A percentile compares a stretch with the other conserved stretches of the same genome.
Evolutionary conservation across 1,284 basidiomycete species (phyloP).

Genomic region (Phenoliferia sp.): DNA sequence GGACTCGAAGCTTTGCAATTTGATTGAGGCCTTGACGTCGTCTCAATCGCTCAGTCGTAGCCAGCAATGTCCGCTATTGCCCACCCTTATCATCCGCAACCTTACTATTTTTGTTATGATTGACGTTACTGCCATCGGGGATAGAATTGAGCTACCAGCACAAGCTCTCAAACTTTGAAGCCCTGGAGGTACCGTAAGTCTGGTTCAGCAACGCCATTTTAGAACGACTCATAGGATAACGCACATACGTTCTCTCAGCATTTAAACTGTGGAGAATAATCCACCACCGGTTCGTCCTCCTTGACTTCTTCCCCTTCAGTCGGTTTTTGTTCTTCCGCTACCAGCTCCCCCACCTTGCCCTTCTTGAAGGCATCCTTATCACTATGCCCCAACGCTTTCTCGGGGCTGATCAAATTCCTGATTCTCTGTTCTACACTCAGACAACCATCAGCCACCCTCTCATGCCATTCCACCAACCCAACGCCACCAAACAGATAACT

Average conservation of each 20-base stretch:
- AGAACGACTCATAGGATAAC: neutral
- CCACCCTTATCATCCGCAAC: no score
- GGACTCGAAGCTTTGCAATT: no score
- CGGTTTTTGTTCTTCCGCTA: neutral
- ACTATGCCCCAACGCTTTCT: constrained; percentile 73
- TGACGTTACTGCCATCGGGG: no score
- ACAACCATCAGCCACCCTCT: neutral
- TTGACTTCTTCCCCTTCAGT: neutral
- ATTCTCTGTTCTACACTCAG: constrained; percentile 72
- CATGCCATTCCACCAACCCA: neutral
- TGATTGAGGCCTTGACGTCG: no score
- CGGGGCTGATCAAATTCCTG: constrained; percentile 72
- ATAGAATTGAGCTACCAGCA: no score
- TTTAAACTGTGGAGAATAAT: constrained; percentile 14
- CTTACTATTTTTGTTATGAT: no score
- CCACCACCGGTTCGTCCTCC: neutral
- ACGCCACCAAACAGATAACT: neutral
- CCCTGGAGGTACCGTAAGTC: no score
- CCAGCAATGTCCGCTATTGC: no score
- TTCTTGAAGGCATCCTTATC: constrained; percentile 48
- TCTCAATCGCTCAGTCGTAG: no score
- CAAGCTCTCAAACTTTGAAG: no score
- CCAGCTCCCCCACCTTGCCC: neutral
- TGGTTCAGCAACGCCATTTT: no score
- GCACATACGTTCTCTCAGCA: constrained; percentile 1